These are phyloP conservation scores for Plantago ovata DNA, from an alignment of 257 asterid species.

Conservation along the genomic window DNA sequence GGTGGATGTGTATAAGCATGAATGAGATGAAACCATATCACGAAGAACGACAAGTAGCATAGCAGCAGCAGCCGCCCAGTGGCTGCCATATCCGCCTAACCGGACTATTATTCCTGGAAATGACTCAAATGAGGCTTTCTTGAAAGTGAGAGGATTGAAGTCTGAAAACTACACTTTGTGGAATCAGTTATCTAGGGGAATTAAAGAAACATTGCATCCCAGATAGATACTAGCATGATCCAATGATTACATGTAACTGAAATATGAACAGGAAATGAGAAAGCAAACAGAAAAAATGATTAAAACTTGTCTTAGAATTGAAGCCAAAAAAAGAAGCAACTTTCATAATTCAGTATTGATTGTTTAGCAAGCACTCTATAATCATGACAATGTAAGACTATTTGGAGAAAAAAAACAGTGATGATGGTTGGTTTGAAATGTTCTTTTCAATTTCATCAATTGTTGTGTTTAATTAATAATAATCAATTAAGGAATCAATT, in stretches of 20 bases:
- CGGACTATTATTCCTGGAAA: neutral
- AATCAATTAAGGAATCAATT: neutral
- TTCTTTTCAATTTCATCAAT: neutral
- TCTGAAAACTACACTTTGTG: neutral
- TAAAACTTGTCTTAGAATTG: slow-evolving; percentile 4
- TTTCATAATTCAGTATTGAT: slow-evolving; percentile 7
- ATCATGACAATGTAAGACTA: slow-evolving; percentile 1
- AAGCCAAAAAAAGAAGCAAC: slow-evolving; percentile 4
- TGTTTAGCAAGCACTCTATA: slow-evolving; percentile 3
- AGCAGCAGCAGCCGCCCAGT: slow-evolving; percentile 10
- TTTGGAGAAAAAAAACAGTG: neutral
- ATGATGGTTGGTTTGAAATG: neutral
- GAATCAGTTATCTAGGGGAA: slow-evolving; percentile 8
- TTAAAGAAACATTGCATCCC: slow-evolving; percentile 6
- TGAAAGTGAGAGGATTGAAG: slow-evolving; percentile 5
- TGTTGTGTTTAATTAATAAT: neutral
- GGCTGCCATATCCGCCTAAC: slow-evolving; percentile 20
- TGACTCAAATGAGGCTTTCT: neutral
- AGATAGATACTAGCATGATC: slow-evolving; percentile 18
- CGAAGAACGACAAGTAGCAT: neutral
- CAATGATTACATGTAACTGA: neutral
- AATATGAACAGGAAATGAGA: no score
- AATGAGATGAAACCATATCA: slow-evolving; percentile 2
- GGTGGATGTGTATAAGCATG: slow-evolving; percentile 5
- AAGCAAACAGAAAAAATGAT: no score